Conservation (phyloP, 441 rosid species). For the Arabidopsis hybrid region DNA sequence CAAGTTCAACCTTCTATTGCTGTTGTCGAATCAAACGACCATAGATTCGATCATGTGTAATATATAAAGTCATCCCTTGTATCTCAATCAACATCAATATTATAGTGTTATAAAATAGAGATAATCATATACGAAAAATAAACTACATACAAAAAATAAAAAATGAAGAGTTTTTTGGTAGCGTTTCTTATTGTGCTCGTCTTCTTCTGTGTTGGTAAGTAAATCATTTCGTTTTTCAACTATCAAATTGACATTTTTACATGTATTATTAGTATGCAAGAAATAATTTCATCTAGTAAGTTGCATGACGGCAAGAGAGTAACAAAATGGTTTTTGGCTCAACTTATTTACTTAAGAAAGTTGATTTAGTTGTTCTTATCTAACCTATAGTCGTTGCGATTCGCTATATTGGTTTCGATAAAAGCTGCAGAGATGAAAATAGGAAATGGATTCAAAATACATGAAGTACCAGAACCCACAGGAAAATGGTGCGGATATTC, state of each 20-base stretch:
- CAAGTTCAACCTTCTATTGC: too few relatives aligned
- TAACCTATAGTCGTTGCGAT: too few relatives aligned
- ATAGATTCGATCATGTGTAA: too few relatives aligned
- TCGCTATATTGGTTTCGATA: too few relatives aligned
- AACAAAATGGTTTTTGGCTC: not conserved
- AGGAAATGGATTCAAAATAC: not conserved
- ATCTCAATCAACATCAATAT: too few relatives aligned
- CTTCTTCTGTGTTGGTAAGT: slow-evolving; percentile 30
- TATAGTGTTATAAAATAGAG: too few relatives aligned
- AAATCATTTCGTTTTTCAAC: not conserved
- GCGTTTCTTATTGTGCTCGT: slow-evolving; percentile 25
- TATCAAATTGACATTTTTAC: not conserved
- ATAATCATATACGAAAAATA: too few relatives aligned
- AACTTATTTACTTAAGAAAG: too few relatives aligned
- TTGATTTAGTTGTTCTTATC: too few relatives aligned
- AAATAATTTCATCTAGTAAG: not conserved
- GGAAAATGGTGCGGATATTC: slow-evolving; percentile 39
- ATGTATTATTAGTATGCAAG: not conserved
- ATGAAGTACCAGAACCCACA: not conserved
- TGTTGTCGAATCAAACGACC: too few relatives aligned
- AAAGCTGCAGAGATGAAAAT: slow-evolving; percentile 19
- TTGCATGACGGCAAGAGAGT: not conserved
- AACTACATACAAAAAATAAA: too few relatives aligned
- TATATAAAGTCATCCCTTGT: too few relatives aligned
- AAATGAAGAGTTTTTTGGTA: slow-evolving; percentile 31